Evolutionary conservation across 306 rosid species (phyloP).

Genomic region (Benincasa hispida): DNA sequence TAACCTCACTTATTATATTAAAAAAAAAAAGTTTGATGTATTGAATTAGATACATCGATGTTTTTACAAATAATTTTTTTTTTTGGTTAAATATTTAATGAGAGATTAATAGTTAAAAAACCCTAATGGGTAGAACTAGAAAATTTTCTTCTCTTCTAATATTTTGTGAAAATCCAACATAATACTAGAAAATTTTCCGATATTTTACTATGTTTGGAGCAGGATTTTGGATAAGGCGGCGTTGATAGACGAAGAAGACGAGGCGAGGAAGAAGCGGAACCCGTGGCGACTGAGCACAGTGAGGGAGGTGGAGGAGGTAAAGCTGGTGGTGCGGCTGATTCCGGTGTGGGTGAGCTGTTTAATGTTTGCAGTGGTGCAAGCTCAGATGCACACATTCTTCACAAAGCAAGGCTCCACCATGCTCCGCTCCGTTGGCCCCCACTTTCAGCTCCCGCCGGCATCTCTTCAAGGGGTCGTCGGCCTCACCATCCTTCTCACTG

Average conservation of each 20-base stretch:
- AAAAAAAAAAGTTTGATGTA: too few relatives aligned
- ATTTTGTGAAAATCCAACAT: too few relatives aligned
- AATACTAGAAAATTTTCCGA: too few relatives aligned
- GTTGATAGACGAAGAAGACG: slow-evolving; percentile 35
- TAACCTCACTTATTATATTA: too few relatives aligned
- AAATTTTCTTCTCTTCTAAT: too few relatives aligned
- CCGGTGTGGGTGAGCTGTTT: slow-evolving; percentile 66
- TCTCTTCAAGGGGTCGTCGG: slow-evolving; percentile 52
- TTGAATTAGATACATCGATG: too few relatives aligned
- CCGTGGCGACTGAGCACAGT: slow-evolving; percentile 73
- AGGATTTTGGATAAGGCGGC: slow-evolving; percentile 67
- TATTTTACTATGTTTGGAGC: neutral
- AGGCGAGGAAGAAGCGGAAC: slow-evolving; percentile 26
- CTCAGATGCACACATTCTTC: slow-evolving; percentile 48
- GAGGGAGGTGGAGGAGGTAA: slow-evolving; percentile 68
- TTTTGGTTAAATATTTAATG: too few relatives aligned
- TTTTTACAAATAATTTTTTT: too few relatives aligned
- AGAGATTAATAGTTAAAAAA: too few relatives aligned
- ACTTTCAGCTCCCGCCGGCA: slow-evolving; percentile 47
- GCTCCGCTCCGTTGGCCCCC: slow-evolving; percentile 37
- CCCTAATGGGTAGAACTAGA: too few relatives aligned
- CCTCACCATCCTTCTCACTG: slow-evolving; percentile 21
- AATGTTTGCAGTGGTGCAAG: slow-evolving; percentile 44
- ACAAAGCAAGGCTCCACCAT: slow-evolving; percentile 56
- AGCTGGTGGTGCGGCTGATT: slow-evolving; percentile 44